Conservation (phyloP, 805 yeast genomes). For the Metschnikowia continentalis region DNA sequence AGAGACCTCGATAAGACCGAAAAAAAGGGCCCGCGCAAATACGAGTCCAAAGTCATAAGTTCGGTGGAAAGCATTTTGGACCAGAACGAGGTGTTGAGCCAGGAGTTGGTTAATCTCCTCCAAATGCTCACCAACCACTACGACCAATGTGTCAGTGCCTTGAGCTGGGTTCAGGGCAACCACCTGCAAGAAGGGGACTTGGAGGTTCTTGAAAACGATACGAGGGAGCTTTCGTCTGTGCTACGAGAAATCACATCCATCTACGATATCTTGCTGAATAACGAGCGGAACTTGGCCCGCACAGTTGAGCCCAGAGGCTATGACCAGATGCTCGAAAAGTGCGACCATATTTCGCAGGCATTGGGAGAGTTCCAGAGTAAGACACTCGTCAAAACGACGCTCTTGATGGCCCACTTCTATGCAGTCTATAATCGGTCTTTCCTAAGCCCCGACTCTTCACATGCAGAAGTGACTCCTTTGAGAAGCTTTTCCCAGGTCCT, state of each 20-base stretch:
- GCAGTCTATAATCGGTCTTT: constrained; percentile 4
- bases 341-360: constrained; percentile 16
- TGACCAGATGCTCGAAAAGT: constrained; percentile 9
- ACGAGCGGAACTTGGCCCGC: constrained; percentile 19
- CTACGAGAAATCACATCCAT: constrained; percentile 31
- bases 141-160: constrained; percentile 65
- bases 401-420: constrained; percentile 17
- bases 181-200: constrained; percentile 34
- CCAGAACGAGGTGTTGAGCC: constrained; percentile 51
- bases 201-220: constrained; percentile 49
- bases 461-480: constrained; percentile 4
- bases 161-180: constrained; percentile 2
- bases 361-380: constrained; percentile 22
- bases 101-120: constrained; percentile 64
- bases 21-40: not conserved
- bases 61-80: constrained; percentile 3
- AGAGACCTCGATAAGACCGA: not conserved
- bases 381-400: constrained; percentile 24
- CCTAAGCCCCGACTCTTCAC: not conserved
- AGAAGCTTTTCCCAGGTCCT: constrained; percentile 24
- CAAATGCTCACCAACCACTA: constrained; percentile 75
- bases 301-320: not conserved
- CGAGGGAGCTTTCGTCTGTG: constrained; percentile 54
- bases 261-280: constrained; percentile 32
- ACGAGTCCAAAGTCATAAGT: not conserved